Conservation (phyloP, 2,329 filamentous ascomycete species). For the Beauveria rudraprayagi region DNA sequence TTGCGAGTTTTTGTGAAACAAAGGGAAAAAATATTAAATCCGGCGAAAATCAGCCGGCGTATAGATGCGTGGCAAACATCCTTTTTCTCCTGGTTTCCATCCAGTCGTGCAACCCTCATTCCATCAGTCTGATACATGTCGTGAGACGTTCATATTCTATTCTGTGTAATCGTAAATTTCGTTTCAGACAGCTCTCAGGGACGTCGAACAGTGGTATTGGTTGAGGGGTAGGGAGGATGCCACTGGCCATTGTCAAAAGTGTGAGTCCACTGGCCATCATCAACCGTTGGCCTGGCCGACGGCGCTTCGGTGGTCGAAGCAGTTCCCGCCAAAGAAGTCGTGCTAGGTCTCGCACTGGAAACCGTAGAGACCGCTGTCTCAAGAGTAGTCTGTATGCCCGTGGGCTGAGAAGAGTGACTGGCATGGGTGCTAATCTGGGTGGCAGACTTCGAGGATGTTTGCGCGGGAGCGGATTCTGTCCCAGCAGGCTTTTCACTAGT, state of each 20-base stretch:
- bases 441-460: conserved; percentile 11
- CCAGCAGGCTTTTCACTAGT: not conserved
- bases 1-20: not conserved
- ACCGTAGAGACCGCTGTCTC: too few species aligned
- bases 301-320: not conserved
- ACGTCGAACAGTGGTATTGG: conserved; percentile 29
- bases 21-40: not conserved
- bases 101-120: not conserved
- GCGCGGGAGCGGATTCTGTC: not conserved
- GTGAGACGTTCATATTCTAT: conserved; percentile 1
- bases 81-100: not conserved
- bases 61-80: not conserved
- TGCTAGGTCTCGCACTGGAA: not conserved
- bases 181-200: not conserved
- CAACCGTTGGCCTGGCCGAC: conserved; percentile 13
- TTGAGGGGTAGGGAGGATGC: conserved; percentile 38
- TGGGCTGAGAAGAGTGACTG: not conserved
- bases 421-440: not conserved
- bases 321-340: too few species aligned
- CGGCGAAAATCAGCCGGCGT: not conserved
- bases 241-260: conserved; percentile 36
- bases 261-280: conserved; percentile 18
- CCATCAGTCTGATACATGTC: not conserved
- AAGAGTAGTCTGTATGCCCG: not conserved
- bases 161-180: not conserved